phyloP scores from a whole-genome alignment of 192 early-diverging fungal species.

The Rhizophagus clarus region DNA sequence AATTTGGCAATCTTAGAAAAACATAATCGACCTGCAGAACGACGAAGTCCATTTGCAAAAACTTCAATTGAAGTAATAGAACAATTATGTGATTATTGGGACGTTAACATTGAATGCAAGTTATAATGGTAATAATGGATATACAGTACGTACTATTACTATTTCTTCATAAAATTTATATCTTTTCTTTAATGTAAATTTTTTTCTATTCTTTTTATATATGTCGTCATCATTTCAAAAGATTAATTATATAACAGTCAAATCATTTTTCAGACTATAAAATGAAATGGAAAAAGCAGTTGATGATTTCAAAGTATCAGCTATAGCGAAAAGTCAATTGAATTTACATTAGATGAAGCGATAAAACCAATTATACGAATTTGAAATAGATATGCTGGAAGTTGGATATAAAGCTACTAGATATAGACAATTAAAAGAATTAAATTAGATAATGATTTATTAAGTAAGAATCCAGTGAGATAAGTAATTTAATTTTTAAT shows the following conservation, averaged over 20 bases:
- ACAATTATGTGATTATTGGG: conserved; percentile 69
- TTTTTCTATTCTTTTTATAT: background rate
- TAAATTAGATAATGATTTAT: conserved; percentile 66
- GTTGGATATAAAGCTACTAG: conserved; percentile 61
- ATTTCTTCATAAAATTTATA: no score
- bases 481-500: conserved; percentile 31
- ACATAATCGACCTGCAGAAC: conserved; percentile 44
- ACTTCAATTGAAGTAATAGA: conserved; percentile 67
- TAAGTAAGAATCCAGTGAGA: conserved; percentile 62
- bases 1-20: conserved; percentile 54
- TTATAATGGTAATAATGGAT: no score
- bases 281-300: conserved; percentile 62
- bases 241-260: conserved; percentile 56
- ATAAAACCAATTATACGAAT: conserved; percentile 45
- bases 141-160: no score
- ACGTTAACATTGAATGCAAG: conserved; percentile 66
- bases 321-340: conserved; percentile 65
- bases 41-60: conserved; percentile 61
- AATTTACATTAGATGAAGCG: conserved; percentile 41
- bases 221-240: conserved; percentile 56
- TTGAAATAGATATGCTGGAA: conserved; percentile 62
- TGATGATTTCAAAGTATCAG: conserved; percentile 56
- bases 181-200: no score
- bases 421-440: conserved; percentile 66
- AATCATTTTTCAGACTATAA: conserved; percentile 61